phyloP scores from a whole-genome alignment of 495 filamentous ascomycete species.

The Daldinia bambusicola region DNA sequence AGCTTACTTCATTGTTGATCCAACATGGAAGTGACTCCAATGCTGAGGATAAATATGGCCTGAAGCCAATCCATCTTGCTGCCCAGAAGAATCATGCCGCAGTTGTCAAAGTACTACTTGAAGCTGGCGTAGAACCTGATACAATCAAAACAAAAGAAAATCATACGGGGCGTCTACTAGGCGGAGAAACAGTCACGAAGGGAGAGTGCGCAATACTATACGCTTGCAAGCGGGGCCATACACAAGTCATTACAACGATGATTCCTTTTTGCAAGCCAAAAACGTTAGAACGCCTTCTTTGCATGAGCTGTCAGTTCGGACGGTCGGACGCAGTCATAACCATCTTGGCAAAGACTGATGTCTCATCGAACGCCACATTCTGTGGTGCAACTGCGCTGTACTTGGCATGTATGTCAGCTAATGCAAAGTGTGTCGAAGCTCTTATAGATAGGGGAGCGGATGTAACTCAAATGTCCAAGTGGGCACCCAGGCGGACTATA shows the following conservation, averaged over 20 bases:
- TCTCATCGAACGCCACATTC: neutral
- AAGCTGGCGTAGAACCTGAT: neutral
- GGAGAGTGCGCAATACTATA: conserved; percentile 1
- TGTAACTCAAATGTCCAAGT: neutral
- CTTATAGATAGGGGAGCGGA: neutral
- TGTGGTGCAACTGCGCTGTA: neutral
- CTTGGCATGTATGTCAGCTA: neutral
- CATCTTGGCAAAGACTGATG: neutral
- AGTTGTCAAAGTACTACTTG: neutral
- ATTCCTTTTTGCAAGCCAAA: conserved; percentile 1
- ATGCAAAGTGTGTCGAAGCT: neutral
- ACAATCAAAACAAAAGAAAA: neutral
- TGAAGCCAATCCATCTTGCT: neutral
- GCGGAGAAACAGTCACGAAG: neutral
- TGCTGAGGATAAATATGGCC: neutral
- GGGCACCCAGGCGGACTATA: neutral
- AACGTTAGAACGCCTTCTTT: neutral
- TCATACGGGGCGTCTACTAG: neutral
- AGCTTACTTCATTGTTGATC: neutral
- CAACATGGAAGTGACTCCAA: neutral
- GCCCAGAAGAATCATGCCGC: neutral
- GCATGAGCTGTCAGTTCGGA: neutral
- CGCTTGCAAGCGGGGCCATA: neutral
- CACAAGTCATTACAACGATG: neutral
- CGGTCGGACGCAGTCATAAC: neutral